Conservation (phyloP, 352 stramenopile genomes). For the Phytophthora pisi region DNA sequence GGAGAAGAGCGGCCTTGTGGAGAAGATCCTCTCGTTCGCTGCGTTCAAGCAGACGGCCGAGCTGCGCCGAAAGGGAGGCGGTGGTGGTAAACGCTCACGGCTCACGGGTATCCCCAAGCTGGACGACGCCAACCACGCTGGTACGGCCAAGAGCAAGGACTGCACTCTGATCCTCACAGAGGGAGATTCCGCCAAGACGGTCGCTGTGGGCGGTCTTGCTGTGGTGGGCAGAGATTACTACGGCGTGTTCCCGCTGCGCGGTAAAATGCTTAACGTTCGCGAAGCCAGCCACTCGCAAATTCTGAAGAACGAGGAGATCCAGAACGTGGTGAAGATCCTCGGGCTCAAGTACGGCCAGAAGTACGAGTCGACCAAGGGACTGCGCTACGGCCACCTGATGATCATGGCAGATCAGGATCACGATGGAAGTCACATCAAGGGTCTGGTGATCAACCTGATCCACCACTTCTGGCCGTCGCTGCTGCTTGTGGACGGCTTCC, state of each 20-base stretch:
- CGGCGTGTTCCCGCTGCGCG: slow-evolving; percentile 97
- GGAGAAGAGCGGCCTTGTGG: slow-evolving; percentile 90
- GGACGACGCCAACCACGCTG: slow-evolving; percentile 97
- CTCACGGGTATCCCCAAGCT: slow-evolving; percentile 95
- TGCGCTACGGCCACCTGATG: slow-evolving; percentile 98
- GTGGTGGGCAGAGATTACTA: slow-evolving; percentile 97
- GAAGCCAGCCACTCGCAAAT: slow-evolving; percentile 97
- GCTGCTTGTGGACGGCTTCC: slow-evolving; percentile 89
- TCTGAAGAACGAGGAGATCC: slow-evolving; percentile 97
- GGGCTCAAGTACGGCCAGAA: slow-evolving; percentile 95
- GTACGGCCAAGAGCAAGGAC: slow-evolving; percentile 85
- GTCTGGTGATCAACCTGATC: slow-evolving; percentile 99
- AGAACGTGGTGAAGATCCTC: slow-evolving; percentile 97
- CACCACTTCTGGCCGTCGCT: slow-evolving; percentile 98
- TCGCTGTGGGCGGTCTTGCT: slow-evolving; percentile 96
- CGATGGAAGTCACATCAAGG: slow-evolving; percentile 99
- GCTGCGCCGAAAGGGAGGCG: slow-evolving; percentile 88
- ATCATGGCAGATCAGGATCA: slow-evolving; percentile 99
- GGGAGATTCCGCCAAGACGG: slow-evolving; percentile 98
- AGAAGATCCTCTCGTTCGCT: slow-evolving; percentile 91
- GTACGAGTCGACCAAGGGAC: slow-evolving; percentile 89
- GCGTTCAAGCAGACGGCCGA: slow-evolving; percentile 93
- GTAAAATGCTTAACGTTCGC: slow-evolving; percentile 99
- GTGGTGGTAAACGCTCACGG: slow-evolving; percentile 77
- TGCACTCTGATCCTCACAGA: slow-evolving; percentile 99